These are phyloP conservation scores for Microbotryum scabiosae DNA, from an alignment of 1,284 basidiomycete species.

Conservation along the genomic window DNA sequence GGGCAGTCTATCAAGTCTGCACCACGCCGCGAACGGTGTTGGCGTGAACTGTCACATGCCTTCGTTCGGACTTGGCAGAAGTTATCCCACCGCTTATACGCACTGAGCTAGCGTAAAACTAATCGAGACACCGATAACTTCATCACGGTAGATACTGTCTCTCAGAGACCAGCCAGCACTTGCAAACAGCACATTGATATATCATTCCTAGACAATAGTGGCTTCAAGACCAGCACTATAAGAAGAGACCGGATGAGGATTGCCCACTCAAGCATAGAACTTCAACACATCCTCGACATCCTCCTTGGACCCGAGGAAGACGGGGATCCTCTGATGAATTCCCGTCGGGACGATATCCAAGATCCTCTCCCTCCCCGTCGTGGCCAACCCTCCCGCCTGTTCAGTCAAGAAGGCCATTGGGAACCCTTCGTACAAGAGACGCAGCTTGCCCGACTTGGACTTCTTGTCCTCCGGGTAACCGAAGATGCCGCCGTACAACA, in stretches of 20 bases:
- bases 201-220: neutral
- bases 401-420: constrained; percentile 65
- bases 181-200: no score
- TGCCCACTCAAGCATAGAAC: constrained; percentile 53
- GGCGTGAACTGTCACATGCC: no score
- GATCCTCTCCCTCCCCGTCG: constrained; percentile 84
- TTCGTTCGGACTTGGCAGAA: no score
- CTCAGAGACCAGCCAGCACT: no score
- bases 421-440: constrained; percentile 95
- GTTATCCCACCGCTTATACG: no score
- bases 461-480: constrained; percentile 98
- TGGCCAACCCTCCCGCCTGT: constrained; percentile 90
- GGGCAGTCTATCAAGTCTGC: no score
- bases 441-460: constrained; percentile 88
- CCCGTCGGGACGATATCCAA: constrained; percentile 79
- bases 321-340: constrained; percentile 88
- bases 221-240: neutral
- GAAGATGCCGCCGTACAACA: constrained; percentile 97
- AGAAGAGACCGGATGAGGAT: neutral
- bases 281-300: constrained; percentile 84
- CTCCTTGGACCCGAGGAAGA: constrained; percentile 90
- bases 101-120: no score
- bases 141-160: no score
- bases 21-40: no score
- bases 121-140: no score